Conservation (phyloP, 768 basidiomycete genomes). For the Podaxis mareebaensis region DNA sequence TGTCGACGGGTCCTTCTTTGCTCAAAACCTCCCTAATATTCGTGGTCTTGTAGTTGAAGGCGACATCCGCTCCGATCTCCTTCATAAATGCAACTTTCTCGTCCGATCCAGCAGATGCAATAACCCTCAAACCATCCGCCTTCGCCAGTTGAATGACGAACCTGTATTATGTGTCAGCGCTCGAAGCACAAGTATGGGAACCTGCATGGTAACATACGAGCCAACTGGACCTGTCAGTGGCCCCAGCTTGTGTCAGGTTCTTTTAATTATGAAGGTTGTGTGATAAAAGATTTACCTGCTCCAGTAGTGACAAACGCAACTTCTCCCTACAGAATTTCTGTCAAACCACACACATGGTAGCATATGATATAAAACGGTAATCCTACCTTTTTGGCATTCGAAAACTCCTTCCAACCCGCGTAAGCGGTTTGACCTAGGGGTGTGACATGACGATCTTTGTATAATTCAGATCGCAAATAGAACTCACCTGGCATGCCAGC, state of each 20-base stretch:
- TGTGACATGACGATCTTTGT: not conserved
- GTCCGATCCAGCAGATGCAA: slow-evolving; percentile 72
- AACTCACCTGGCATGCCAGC: slow-evolving; percentile 55
- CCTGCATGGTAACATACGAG: slow-evolving; percentile 39
- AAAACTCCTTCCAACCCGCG: slow-evolving; percentile 41
- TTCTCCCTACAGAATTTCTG: slow-evolving; percentile 32
- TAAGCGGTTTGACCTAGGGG: slow-evolving; percentile 38
- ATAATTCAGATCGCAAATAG: not conserved
- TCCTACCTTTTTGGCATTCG: slow-evolving; percentile 37
- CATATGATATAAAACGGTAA: too few relatives aligned
- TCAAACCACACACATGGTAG: too few relatives aligned
- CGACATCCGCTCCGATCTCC: slow-evolving; percentile 65
- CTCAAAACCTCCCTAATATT: slow-evolving; percentile 50
- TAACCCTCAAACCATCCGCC: slow-evolving; percentile 58
- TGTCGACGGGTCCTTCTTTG: slow-evolving; percentile 53
- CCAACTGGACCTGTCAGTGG: slow-evolving; percentile 48
- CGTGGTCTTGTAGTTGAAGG: slow-evolving; percentile 73
- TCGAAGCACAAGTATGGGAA: not conserved
- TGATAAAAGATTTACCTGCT: slow-evolving; percentile 27
- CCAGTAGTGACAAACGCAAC: slow-evolving; percentile 42
- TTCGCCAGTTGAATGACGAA: slow-evolving; percentile 55
- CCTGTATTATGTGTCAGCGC: slow-evolving; percentile 22
- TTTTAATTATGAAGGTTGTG: not conserved
- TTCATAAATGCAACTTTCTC: slow-evolving; percentile 68
- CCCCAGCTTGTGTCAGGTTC: too few relatives aligned